Percentiles rank a stretch among this genome's conserved stretches.
Evolutionary conservation across 163 green algal genomes (phyloP).

Genomic region (Picocystis sp.): DNA sequence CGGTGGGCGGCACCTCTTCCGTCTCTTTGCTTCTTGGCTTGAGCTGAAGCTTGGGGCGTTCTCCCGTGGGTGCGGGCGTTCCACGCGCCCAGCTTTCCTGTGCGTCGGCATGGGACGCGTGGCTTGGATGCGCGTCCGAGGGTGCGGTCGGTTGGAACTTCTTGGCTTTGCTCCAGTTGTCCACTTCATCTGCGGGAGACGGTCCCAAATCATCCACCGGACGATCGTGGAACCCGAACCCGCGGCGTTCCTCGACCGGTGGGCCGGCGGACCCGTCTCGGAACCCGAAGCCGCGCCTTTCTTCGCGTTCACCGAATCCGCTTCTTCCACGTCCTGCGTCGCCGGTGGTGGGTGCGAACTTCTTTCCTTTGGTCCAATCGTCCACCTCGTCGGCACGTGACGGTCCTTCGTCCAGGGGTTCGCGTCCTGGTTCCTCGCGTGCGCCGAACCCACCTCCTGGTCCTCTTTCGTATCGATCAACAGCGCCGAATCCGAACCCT

Average conservation of each 20-base stretch:
- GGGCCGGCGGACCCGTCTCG: too few species aligned
- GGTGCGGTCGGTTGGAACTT: conserved; percentile 14
- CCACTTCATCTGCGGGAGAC: conserved; percentile 24
- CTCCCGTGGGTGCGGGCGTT: conserved; percentile 7
- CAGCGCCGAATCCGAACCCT: conserved; percentile 2
- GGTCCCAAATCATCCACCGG: conserved; percentile 8
- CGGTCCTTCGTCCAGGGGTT: conserved; percentile 15
- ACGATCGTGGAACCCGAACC: conserved; percentile 1
- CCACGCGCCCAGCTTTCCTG: conserved; percentile 4
- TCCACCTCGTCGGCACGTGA: conserved; percentile 24
- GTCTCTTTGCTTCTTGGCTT: conserved; percentile 33
- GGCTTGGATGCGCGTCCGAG: background rate
- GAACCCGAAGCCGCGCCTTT: too few species aligned
- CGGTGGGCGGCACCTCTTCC: conserved; percentile 8
- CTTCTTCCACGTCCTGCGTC: too few species aligned
- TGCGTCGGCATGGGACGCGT: background rate
- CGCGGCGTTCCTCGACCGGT: conserved; percentile 12
- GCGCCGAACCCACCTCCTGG: too few species aligned
- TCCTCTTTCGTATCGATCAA: too few species aligned
- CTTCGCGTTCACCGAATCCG: too few species aligned
- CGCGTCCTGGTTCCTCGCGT: too few species aligned
- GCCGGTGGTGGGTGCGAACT: conserved; percentile 19
- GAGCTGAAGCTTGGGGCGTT: conserved; percentile 46
- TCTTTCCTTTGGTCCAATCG: conserved; percentile 38
- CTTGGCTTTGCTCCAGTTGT: conserved; percentile 16